These are phyloP conservation scores for Chrysoporthe deuterocubensis DNA, from an alignment of 2,329 filamentous ascomycete species.

Conservation along the genomic window DNA sequence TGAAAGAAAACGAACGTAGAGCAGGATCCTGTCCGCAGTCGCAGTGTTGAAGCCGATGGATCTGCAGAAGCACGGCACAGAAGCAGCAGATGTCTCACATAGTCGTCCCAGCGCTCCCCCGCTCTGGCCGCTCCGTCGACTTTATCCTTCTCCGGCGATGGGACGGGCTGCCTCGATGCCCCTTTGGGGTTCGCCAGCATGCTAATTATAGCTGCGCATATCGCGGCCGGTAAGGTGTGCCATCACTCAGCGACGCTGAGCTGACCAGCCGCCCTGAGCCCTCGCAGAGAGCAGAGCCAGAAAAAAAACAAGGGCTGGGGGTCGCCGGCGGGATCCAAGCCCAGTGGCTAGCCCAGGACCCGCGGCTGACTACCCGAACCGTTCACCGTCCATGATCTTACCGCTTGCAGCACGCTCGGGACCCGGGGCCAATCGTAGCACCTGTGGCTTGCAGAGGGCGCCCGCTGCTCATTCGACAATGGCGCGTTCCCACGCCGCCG, in stretches of 20 bases:
- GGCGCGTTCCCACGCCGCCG: background rate
- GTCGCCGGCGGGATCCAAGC: too few relatives aligned
- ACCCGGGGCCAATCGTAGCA: background rate
- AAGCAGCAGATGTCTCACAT: too few relatives aligned
- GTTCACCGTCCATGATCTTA: background rate
- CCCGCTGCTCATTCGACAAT: background rate
- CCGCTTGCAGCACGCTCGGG: background rate
- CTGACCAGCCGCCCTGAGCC: background rate
- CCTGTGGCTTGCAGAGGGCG: background rate
- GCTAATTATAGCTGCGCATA: background rate
- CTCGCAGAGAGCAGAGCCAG: background rate
- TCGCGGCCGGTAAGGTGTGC: background rate
- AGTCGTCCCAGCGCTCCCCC: too few relatives aligned
- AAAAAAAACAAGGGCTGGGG: too few relatives aligned
- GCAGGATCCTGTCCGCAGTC: too few relatives aligned
- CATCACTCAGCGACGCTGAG: slow-evolving; percentile 5
- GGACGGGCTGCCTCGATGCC: background rate
- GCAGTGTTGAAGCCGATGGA: too few relatives aligned
- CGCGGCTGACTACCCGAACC: background rate
- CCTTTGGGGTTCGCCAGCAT: background rate
- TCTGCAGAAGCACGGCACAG: too few relatives aligned
- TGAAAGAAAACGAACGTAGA: too few relatives aligned
- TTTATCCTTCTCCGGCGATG: too few relatives aligned
- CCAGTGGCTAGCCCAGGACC: background rate
- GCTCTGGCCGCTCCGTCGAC: too few relatives aligned